Percentiles rank a stretch among this genome's conserved stretches.
These are phyloP conservation scores for Eucalyptus decipiens DNA, from an alignment of 345 rosid genomes.

Conservation along the genomic window DNA sequence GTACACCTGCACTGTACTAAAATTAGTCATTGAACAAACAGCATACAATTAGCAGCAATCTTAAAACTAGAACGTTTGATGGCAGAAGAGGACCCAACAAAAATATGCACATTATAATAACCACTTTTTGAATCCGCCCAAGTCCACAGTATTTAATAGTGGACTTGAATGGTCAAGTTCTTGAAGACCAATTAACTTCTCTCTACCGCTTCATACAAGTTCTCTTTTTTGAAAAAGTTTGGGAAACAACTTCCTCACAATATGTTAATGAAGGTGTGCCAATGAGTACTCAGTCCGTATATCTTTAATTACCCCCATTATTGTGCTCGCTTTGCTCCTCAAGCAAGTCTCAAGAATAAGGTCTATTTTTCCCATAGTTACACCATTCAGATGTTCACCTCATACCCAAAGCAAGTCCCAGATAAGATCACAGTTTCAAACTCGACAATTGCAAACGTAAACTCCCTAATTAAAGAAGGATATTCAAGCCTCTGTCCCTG, in stretches of 20 bases:
- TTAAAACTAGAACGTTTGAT: neutral
- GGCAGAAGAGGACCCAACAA: neutral
- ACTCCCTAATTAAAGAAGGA: neutral
- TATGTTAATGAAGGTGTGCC: neutral
- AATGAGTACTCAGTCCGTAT: neutral
- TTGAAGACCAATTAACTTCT: neutral
- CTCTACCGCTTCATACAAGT: neutral
- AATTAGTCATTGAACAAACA: neutral
- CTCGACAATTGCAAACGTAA: neutral
- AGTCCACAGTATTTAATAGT: neutral
- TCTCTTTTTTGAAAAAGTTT: neutral
- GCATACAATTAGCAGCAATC: neutral
- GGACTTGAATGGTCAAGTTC: neutral
- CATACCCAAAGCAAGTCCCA: neutral
- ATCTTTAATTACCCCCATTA: neutral
- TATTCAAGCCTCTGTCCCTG: neutral
- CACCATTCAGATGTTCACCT: neutral
- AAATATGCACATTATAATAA: neutral
- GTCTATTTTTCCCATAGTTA: neutral
- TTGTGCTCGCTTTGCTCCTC: neutral
- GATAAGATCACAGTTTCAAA: neutral
- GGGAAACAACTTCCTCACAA: neutral
- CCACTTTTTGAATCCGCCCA: neutral
- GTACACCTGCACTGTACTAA: slow-evolving; percentile 26
- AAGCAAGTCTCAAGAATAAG: neutral